phyloP scores from a whole-genome alignment of 2,329 filamentous ascomycete genomes.

The Paecilomyces dactylethromorphus region DNA sequence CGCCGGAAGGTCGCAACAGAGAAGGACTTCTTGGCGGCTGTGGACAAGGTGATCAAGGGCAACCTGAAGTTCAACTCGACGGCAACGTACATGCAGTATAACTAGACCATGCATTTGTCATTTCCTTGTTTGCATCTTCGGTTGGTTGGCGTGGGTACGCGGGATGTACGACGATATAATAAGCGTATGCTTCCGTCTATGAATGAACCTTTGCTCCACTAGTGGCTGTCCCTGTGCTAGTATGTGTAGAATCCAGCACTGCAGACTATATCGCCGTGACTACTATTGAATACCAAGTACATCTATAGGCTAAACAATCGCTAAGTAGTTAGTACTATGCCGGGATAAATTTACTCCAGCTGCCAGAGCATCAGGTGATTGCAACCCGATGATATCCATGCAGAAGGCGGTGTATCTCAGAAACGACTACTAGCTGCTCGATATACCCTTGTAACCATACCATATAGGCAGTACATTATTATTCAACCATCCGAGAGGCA shows the following conservation, averaged over 20 bases:
- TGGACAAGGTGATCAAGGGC: conserved; percentile 99
- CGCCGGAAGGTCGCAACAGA: conserved; percentile 95
- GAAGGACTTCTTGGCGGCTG: conserved; percentile 96
- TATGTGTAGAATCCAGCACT: not conserved
- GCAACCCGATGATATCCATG: not conserved
- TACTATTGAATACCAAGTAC: not conserved
- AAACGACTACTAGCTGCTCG: not conserved
- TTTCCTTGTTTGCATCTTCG: conserved; percentile 14
- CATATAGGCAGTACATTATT: not conserved
- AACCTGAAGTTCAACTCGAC: conserved; percentile 99
- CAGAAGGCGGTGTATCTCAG: no score
- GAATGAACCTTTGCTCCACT: not conserved
- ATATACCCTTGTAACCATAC: not conserved
- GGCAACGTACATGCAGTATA: conserved; percentile 98
- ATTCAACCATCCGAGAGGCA: not conserved
- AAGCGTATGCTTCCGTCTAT: not conserved
- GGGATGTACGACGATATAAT: conserved; percentile 25
- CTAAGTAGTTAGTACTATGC: no score
- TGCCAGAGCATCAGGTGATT: not conserved
- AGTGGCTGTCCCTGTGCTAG: not conserved
- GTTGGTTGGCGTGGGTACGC: conserved; percentile 21
- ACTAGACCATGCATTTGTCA: conserved; percentile 53
- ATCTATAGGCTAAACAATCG: not conserved
- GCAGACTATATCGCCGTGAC: not conserved
- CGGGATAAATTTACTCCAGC: no score